Conservation (phyloP, 1,139 yeast genomes). For the Ogataea hybrid region DNA sequence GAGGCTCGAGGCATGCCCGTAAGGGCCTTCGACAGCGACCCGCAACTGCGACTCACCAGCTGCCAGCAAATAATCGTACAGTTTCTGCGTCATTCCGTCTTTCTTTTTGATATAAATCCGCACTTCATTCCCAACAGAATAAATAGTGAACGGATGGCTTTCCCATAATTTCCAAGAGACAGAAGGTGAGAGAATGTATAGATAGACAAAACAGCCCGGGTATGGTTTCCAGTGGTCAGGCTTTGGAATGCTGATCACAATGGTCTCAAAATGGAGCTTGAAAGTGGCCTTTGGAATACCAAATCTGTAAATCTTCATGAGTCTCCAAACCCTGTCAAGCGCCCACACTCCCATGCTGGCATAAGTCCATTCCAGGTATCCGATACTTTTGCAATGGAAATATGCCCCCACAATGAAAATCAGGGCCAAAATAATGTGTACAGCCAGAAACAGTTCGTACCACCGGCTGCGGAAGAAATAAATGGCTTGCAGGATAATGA, state of each 20-base stretch:
- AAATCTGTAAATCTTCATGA: slow-evolving; percentile 36
- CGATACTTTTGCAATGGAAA: slow-evolving; percentile 41
- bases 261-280: slow-evolving; percentile 33
- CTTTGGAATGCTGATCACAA: slow-evolving; percentile 41
- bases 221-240: slow-evolving; percentile 41
- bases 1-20: slow-evolving; percentile 41
- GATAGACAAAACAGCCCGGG: slow-evolving; percentile 50
- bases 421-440: slow-evolving; percentile 43
- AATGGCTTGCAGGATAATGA: slow-evolving; percentile 40
- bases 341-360: slow-evolving; percentile 45
- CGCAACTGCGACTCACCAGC: slow-evolving; percentile 26
- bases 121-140: slow-evolving; percentile 25
- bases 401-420: slow-evolving; percentile 43
- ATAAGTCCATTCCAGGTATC: slow-evolving; percentile 40
- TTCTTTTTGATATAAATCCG: slow-evolving; percentile 37
- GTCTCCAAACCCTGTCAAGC: slow-evolving; percentile 41
- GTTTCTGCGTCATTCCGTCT: slow-evolving; percentile 34
- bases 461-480: slow-evolving; percentile 40
- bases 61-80: slow-evolving; percentile 32
- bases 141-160: slow-evolving; percentile 40
- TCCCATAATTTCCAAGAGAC: slow-evolving; percentile 35
- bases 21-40: slow-evolving; percentile 47
- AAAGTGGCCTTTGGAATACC: slow-evolving; percentile 42
- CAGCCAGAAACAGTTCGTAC: slow-evolving; percentile 43
- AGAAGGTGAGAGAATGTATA: slow-evolving; percentile 36